A percentile compares a stretch with the other conserved stretches of the same genome.
Conservation (phyloP, 1,284 basidiomycete genomes). For the Caloboletus inedulis region DNA sequence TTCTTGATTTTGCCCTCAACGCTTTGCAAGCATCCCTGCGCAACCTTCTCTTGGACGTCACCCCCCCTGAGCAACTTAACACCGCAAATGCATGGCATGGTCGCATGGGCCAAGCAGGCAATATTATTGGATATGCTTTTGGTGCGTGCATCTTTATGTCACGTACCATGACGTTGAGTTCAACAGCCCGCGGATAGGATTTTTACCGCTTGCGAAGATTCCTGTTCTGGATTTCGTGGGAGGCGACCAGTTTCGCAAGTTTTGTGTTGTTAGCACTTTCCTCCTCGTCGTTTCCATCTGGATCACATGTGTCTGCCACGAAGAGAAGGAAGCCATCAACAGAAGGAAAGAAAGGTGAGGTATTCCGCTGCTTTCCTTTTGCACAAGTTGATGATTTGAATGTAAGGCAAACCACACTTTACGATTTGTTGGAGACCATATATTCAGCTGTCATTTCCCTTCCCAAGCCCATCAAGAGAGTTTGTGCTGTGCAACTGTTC, state of each 20-base stretch:
- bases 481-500: constrained; percentile 89
- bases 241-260: constrained; percentile 93
- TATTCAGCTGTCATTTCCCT: constrained; percentile 68
- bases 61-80: constrained; percentile 84
- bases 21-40: constrained; percentile 90
- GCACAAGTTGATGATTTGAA: constrained; percentile 8
- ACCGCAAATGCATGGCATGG: constrained; percentile 98
- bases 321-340: constrained; percentile 65
- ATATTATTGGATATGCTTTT: constrained; percentile 88
- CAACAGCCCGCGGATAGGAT: constrained; percentile 49
- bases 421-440: constrained; percentile 75
- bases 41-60: constrained; percentile 88
- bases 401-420: constrained; percentile 41
- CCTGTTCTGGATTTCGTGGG: constrained; percentile 80
- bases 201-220: constrained; percentile 76
- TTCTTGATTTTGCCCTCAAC: constrained; percentile 94
- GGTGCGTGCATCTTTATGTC: constrained; percentile 44
- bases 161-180: background rate
- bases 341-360: constrained; percentile 43
- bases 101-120: constrained; percentile 92
- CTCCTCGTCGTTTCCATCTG: constrained; percentile 81
- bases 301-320: constrained; percentile 81
- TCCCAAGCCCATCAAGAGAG: constrained; percentile 79
- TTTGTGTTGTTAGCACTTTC: constrained; percentile 83
- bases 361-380: background rate